phyloP scores from a whole-genome alignment of 1,139 yeast species.

The Casaregolazyma lundiana region DNA sequence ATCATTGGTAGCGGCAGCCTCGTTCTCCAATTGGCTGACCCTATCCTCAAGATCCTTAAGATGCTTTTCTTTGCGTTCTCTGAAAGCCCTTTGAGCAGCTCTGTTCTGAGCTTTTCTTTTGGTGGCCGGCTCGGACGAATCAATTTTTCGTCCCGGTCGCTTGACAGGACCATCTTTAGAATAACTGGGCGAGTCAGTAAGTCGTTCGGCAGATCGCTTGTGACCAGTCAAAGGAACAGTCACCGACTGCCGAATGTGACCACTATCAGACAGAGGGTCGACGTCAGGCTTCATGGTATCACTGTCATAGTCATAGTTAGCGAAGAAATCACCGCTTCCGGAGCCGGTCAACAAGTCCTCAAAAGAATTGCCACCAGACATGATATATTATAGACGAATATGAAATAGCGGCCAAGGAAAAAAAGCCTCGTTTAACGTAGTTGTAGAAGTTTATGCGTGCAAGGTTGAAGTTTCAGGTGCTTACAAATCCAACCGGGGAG shows the following conservation, averaged over 20 bases:
- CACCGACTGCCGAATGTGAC: constrained; percentile 4
- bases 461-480: background rate
- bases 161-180: constrained; percentile 6
- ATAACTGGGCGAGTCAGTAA: background rate
- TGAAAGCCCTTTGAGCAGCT: constrained; percentile 94
- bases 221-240: constrained; percentile 6
- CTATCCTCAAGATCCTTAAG: constrained; percentile 82
- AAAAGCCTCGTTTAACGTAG: background rate
- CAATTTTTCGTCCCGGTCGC: constrained; percentile 69
- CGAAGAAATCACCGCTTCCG: constrained; percentile 2
- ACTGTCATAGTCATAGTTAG: background rate
- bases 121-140: constrained; percentile 71
- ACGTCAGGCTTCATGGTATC: background rate
- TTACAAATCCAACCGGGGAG: background rate
- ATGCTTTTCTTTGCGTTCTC: constrained; percentile 88
- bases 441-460: background rate
- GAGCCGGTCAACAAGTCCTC: constrained; percentile 6
- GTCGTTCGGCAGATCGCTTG: constrained; percentile 1
- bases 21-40: constrained; percentile 65
- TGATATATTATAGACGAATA: background rate
- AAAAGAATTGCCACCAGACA: constrained; percentile 7
- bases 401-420: background rate
- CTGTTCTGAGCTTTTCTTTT: constrained; percentile 95
- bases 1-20: constrained; percentile 55
- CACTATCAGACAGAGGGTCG: background rate